Percentiles rank a stretch among this genome's conserved stretches.
Evolutionary conservation across 768 basidiomycete genomes (phyloP).

Genomic region (Agaricus sinodeliciosus): DNA sequence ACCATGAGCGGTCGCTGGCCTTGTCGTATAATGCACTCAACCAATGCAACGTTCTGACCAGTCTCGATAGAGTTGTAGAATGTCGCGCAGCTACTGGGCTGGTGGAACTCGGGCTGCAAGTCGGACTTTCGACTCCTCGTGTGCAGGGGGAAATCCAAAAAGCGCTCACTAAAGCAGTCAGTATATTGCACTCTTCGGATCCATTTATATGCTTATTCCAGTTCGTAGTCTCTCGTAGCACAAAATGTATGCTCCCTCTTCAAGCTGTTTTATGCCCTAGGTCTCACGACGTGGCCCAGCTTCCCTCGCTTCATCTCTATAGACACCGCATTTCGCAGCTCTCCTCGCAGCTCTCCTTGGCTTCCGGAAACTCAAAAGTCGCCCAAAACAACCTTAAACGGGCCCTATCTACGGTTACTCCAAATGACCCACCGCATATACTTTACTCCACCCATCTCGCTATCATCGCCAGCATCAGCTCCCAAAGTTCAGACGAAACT

Average conservation of each 20-base stretch:
- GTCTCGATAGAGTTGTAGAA: conserved; percentile 52
- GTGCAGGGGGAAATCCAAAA: conserved; percentile 59
- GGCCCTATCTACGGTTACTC: conserved; percentile 36
- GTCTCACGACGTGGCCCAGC: conserved; percentile 28
- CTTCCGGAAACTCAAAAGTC: conserved; percentile 46
- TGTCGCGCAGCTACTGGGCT: conserved; percentile 67
- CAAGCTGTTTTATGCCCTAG: background rate
- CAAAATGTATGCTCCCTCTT: conserved; percentile 43
- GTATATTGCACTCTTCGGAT: conserved; percentile 19
- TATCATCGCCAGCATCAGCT: conserved; percentile 34
- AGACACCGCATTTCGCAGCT: conserved; percentile 54
- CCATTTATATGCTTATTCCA: background rate
- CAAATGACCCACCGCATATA: conserved; percentile 44
- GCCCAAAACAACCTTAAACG: conserved; percentile 54
- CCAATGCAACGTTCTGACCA: conserved; percentile 43
- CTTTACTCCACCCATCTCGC: conserved; percentile 52
- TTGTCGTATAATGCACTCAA: conserved; percentile 51
- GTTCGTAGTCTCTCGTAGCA: conserved; percentile 40
- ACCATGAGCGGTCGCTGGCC: conserved; percentile 47
- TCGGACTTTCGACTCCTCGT: conserved; percentile 42
- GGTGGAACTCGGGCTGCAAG: conserved; percentile 61
- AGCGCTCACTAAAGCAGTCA: conserved; percentile 63
- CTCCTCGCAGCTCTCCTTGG: conserved; percentile 53
- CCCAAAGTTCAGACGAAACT: conserved; percentile 12
- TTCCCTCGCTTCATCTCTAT: conserved; percentile 58